Base-by-base conservation (phyloP, 2,329 filamentous ascomycete genomes). In the Ceratocystis ficicola region DNA sequence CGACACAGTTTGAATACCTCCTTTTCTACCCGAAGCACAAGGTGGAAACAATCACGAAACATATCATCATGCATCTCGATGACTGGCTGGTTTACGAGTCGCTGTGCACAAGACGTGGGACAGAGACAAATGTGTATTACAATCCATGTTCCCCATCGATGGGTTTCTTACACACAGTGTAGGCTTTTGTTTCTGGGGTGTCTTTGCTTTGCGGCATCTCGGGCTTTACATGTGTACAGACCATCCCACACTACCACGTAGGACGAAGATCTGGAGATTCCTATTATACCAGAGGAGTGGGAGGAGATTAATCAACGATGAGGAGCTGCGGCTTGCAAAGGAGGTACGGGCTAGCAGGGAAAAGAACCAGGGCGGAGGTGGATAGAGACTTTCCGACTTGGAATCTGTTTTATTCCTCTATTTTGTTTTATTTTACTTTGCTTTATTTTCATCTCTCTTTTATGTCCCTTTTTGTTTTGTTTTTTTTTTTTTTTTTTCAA, bases 21-120 rank as follows among this genome's bases (percentile, higher is more conserved):
- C 25, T 28, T 57, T 57, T 57, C 25, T 57, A 5, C 50, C 20
- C 6, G 50, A 25, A 7, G 22, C 17, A 57, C 22, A 57, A 30
- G 25, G 50, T 57, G 25, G 25, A 57, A 57, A 30, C 50, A 57
- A 28, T 17, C 25, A 57, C 50, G 50, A 30, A 25, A 57, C 50
- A 28, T 30, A n/a, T 30, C 22, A 28, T 28, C 12, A 57, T 6
- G 15, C 25, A 57, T 17, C 10, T 57, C 50, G 20, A 57, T 57
- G 22, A 57, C 50, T 57, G 50, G 50, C 50, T 57, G 25, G 7
- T 57, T 57, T 57, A 57, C 50, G 50, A 57, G 50, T 30, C 20
- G 15, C 10, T 15, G 50, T 57, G 25, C 50, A 57, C 50, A 57
- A 28, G 17, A 5, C 15, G 50, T 57, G 12, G 22, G 20, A 57